Base-by-base conservation (phyloP, 495 filamentous ascomycete species). In the Letharia lupina region DNA sequence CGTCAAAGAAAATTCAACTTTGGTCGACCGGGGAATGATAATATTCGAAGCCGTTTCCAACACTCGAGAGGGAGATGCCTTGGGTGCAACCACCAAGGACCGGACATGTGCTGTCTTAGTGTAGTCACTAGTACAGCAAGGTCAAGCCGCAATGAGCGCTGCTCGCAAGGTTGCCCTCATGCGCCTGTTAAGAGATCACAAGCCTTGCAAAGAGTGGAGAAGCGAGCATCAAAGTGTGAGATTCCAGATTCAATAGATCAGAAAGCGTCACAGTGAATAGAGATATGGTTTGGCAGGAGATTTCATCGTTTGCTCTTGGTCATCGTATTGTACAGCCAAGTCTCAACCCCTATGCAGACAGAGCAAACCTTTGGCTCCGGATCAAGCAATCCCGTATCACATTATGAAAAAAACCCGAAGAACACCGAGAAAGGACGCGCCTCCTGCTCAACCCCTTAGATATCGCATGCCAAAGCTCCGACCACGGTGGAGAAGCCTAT, bases 301-400 rank as follows among this genome's bases (percentile, higher is more conserved):
- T 52, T 23, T 67, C 48, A 48, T 65, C 23, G 60, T 59, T 70
- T 66, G 66, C 69, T 68, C 63, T 62, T 63, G 63, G 63, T 67
- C 56, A 58, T 64, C 54, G 45, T 72, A 72, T 72, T 68, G 70
- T 72, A 72, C 70, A 72, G 63, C 69, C 69, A 69, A 61, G 68
- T 63, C 70, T 61, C 64, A 62, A 66, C 35, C 64, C 58, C 64
- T 58, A 65, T 62, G 60, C 57, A 81, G 77, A 76, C 81, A 59
- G 63, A 82, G 86, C 83, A 83, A 83, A 57, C 84, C 85, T 83
- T 74, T 87, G 86, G 84, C 85, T 87, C 85, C 83, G 83, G 77
- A 80, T 80, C 87, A 87, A 57, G 82, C 88, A 88, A 87, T 89
- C 88, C 88, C 89, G 86, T 92, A 88, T 90, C 87, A 84, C 88